phyloP scores from a whole-genome alignment of 2,329 filamentous ascomycete genomes.

The Alternaria alternata region DNA sequence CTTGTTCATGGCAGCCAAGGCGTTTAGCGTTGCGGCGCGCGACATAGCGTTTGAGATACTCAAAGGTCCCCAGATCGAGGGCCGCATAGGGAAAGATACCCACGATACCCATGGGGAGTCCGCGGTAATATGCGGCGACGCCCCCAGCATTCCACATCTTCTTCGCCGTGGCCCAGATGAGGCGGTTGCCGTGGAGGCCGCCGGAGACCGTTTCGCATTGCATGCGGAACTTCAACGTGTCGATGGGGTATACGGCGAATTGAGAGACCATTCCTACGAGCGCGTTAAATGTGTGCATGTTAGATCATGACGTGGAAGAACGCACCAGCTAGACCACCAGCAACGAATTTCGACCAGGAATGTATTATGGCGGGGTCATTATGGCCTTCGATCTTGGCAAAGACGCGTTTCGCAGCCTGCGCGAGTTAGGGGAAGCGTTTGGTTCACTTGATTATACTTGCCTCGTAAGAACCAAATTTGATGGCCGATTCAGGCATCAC shows the following conservation, averaged over 20 bases:
- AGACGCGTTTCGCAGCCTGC: constrained; percentile 82
- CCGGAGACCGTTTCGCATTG: constrained; percentile 93
- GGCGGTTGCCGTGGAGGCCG: constrained; percentile 80
- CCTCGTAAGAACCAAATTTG: constrained; percentile 96
- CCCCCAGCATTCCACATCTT: constrained; percentile 87
- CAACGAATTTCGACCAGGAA: constrained; percentile 85
- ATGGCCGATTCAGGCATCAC: constrained; percentile 99
- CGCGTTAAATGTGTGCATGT: background rate
- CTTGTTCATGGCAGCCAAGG: constrained; percentile 80
- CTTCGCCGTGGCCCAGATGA: constrained; percentile 81
- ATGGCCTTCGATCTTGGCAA: constrained; percentile 88
- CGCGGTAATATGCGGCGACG: constrained; percentile 82
- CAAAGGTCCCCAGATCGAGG: constrained; percentile 95
- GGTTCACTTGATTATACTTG: constrained; percentile 41
- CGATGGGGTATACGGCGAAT: constrained; percentile 93
- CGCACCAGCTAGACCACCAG: constrained; percentile 79
- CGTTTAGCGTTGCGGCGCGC: constrained; percentile 73
- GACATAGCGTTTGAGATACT: constrained; percentile 83
- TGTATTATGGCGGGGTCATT: constrained; percentile 80
- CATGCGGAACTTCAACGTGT: constrained; percentile 84
- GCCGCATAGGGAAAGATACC: constrained; percentile 99
- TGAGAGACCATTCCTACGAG: constrained; percentile 83
- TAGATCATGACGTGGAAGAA: background rate
- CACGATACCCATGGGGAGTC: constrained; percentile 89
- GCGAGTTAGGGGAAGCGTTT: constrained; percentile 19